These are phyloP conservation scores for Leptographium procerum DNA, from an alignment of 2,329 filamentous ascomycete species.

Conservation along the genomic window DNA sequence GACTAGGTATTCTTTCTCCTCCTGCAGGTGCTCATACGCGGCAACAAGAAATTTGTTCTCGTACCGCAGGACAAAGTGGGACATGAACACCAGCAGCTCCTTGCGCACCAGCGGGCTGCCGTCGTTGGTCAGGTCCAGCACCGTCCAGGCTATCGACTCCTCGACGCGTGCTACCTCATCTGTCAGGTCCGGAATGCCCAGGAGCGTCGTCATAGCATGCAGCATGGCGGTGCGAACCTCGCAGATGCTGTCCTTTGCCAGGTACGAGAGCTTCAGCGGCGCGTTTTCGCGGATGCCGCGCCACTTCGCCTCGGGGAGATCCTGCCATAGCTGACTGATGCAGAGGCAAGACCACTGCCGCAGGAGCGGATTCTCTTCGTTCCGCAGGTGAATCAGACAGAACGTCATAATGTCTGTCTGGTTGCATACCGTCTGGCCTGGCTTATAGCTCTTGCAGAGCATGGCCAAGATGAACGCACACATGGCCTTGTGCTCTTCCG, in stretches of 20 bases:
- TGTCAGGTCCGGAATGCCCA: constrained; percentile 86
- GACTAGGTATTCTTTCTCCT: constrained; percentile 63
- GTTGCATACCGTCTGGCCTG: constrained; percentile 84
- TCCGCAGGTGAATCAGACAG: constrained; percentile 72
- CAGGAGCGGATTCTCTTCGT: constrained; percentile 77
- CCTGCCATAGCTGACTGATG: constrained; percentile 87
- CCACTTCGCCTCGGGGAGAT: constrained; percentile 90
- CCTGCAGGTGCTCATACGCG: constrained; percentile 79
- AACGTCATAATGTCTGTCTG: constrained; percentile 83
- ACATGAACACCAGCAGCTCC: constrained; percentile 87
- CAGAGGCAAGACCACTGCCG: constrained; percentile 94
- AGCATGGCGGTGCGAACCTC: constrained; percentile 91
- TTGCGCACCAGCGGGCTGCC: constrained; percentile 90
- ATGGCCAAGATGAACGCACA: constrained; percentile 96
- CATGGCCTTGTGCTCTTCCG: constrained; percentile 95
- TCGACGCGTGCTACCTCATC: constrained; percentile 86
- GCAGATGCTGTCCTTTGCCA: constrained; percentile 76
- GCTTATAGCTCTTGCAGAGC: constrained; percentile 89
- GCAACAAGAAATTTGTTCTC: constrained; percentile 86
- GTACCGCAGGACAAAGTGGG: constrained; percentile 80
- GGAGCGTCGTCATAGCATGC: constrained; percentile 84
- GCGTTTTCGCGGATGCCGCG: constrained; percentile 83
- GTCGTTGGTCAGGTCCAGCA: constrained; percentile 86
- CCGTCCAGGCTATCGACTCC: constrained; percentile 77
- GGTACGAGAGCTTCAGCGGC: constrained; percentile 65